Base-by-base conservation (phyloP, 2,329 filamentous ascomycete genomes). In the Colletotrichum spaethianum region DNA sequence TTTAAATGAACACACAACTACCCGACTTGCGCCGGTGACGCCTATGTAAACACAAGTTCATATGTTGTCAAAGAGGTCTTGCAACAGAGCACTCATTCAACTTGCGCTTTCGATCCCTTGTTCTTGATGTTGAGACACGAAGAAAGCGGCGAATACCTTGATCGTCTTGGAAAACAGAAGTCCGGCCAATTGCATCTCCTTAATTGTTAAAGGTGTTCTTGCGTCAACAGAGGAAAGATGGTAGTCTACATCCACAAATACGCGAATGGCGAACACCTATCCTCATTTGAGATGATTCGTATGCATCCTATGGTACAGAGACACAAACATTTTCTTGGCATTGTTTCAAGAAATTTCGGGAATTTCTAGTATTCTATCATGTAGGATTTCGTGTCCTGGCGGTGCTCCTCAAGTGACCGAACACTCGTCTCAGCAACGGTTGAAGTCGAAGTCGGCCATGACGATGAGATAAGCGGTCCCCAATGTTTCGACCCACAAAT, bases 271-370 rank as follows among this genome's bases (percentile, higher is more conserved):
- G 33, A 36, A 36, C 2, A 36, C 0, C 33, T 2, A 36, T 36
- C 11, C 4, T 36, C 33, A 9, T 9, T 36, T 36, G 33, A 4
- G 4, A 36, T 8, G 11, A 11, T 9, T 36, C 33, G 5, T 36
- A 9, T 36, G 33, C n/a, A 23, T 0, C 44, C 2, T 48, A 4
- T 26, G 2, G 11, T 23, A 50, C 16, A 26, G 26, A 26, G 23
- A 26, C 7, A 26, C 2, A 0, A 1, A 50, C 1, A 14, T 3
- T 14, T 28, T 3, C 14, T 8, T 1, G 2, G 23, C 2, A 18
- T 0, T 16, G 2, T 7, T 16, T 16, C 14, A 14, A 50, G 23
- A 5, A 9, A 12, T 2, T 28, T 28, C 14, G 9, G 8, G 31
- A 18, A 28, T 0, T 16, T 1, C 1, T 4, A 16, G 26, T 4